phyloP scores from a whole-genome alignment of 192 early-diverging fungal genomes.

The Coemansia guatemalensis region DNA sequence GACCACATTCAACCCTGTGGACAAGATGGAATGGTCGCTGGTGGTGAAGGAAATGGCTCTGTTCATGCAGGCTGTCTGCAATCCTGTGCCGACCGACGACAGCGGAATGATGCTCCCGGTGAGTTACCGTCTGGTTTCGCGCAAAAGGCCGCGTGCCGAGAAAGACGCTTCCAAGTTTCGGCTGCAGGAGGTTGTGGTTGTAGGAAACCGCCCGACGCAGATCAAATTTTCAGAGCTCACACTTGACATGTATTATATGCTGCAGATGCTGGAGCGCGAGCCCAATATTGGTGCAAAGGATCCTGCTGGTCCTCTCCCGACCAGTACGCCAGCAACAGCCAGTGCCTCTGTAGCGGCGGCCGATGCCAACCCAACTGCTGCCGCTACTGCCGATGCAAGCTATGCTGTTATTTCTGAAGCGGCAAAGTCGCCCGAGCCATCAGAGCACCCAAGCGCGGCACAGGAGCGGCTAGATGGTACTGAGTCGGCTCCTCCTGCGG shows the following conservation, averaged over 20 bases:
- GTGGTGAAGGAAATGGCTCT: slow-evolving; percentile 75
- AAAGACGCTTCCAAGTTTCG: slow-evolving; percentile 36
- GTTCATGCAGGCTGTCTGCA: slow-evolving; percentile 75
- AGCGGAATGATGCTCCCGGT: slow-evolving; percentile 23
- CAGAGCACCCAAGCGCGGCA: slow-evolving; percentile 1
- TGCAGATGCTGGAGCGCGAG: slow-evolving; percentile 81
- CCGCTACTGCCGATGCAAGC: slow-evolving; percentile 23
- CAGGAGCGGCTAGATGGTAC: slow-evolving; percentile 1
- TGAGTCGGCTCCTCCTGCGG: not conserved
- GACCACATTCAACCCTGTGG: slow-evolving; percentile 79
- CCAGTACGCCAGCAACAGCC: not conserved
- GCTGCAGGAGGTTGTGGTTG: slow-evolving; percentile 93
- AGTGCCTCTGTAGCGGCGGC: not conserved
- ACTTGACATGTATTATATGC: slow-evolving; percentile 94
- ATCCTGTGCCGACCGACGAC: slow-evolving; percentile 38
- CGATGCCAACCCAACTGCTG: slow-evolving; percentile 7
- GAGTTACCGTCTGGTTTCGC: slow-evolving; percentile 24
- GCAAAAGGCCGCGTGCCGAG: slow-evolving; percentile 19
- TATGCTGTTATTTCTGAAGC: slow-evolving; percentile 6
- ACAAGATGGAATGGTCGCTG: slow-evolving; percentile 87
- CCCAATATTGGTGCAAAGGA: slow-evolving; percentile 18
- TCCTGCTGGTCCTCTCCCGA: not conserved
- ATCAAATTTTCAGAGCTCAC: slow-evolving; percentile 98
- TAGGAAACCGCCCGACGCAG: slow-evolving; percentile 93
- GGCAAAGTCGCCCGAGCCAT: slow-evolving; percentile 2